Base-by-base conservation (phyloP, 352 stramenopile species). In the Elongisporangium anandrum region DNA sequence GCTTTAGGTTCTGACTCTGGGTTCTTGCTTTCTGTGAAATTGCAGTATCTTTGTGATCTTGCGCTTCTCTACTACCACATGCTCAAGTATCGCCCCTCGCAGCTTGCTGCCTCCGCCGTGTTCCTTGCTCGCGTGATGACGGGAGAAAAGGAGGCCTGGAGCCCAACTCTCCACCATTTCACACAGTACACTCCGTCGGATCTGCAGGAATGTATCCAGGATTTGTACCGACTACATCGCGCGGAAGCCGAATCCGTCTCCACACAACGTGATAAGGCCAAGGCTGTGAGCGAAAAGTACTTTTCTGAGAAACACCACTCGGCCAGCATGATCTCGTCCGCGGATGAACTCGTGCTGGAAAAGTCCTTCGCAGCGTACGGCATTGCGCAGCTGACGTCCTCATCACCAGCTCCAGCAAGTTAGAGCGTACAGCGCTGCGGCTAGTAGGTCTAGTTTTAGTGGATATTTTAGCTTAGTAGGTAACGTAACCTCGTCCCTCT, bases 271-370 rank as follows among this genome's bases (percentile, higher is more conserved):
- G 81, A 92, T 55, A 92, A 92, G 65, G 84, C 77, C 15, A 92
- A 92, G 60, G 85, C 85, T 12, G 75, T 94, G 54, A 94, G 80
- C 52, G 85, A 94, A 62, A 94, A 94, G 63, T 94, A 90, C 54
- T 53, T 89, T 52, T 65, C 65, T 4, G 79, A 90, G 20, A 90
- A 90, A 56, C 88, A 88, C 55, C 68, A 79, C 34, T 61, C 67
- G 24, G 79, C 74, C 9, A 89, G 79, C 48, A 68, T 70, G 34
- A 72, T 86, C 48, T 58, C 75, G 22, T 67, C 77, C 4, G 74
- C 78, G 3, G 72, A 78, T 45, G 70, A 86, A 23, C 56, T 56
- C 4, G 62, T 67, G 58, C 57, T 89, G 8, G 66, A 77, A 59
- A 61, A 85, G 41, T 89, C 79, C 3, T 88, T 91, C 39, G 41